These are phyloP conservation scores for Neurospora crassa DNA, from an alignment of 2,329 filamentous ascomycete species.

Conservation along the genomic window DNA sequence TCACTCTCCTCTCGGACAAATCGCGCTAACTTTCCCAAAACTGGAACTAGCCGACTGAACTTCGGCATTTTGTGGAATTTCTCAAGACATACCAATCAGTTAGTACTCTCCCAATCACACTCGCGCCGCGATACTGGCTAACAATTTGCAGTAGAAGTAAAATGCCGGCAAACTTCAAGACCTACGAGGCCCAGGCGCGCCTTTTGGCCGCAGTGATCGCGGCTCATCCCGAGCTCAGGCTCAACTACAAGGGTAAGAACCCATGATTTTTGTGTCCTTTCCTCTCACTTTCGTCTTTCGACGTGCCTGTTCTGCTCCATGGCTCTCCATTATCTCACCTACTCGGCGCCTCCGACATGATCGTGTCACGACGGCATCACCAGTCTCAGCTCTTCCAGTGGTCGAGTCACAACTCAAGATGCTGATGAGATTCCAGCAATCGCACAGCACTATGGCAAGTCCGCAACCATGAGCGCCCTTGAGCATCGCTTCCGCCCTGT, in stretches of 20 bases:
- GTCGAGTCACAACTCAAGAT: background rate
- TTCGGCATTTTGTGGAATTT: background rate
- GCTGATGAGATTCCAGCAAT: conserved; percentile 31
- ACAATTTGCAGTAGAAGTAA: conserved; percentile 9
- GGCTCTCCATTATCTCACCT: background rate
- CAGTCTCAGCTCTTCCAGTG: background rate
- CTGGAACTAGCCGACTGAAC: background rate
- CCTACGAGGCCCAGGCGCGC: conserved; percentile 49
- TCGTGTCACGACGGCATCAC: background rate
- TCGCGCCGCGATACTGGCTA: background rate
- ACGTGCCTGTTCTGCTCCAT: background rate
- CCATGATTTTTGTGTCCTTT: conserved; percentile 3
- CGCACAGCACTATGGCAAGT: conserved; percentile 22
- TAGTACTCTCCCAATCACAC: background rate
- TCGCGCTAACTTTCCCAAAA: background rate
- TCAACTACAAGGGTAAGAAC: conserved; percentile 52
- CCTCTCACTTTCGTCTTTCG: background rate
- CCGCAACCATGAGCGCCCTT: conserved; percentile 30
- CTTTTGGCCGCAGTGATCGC: conserved; percentile 53
- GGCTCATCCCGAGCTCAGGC: conserved; percentile 41
- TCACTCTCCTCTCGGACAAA: no score
- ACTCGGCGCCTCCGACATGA: background rate
- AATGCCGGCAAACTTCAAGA: conserved; percentile 51
- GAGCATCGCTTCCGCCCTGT: conserved; percentile 43
- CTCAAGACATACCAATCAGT: background rate